phyloP scores from a whole-genome alignment of 1,284 basidiomycete species.

The Leccinum angustisporum region DNA sequence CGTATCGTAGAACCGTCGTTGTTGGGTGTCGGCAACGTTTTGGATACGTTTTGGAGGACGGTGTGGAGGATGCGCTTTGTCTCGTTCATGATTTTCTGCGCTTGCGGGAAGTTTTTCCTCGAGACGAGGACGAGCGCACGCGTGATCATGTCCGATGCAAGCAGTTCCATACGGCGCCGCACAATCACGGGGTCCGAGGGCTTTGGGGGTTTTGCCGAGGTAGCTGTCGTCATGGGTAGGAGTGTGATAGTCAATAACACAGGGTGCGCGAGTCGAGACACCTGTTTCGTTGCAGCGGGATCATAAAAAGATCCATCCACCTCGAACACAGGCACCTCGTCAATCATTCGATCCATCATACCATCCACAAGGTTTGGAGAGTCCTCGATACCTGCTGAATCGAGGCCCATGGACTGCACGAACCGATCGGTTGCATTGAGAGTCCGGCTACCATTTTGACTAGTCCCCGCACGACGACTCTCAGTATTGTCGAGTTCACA shows the following conservation, averaged over 20 bases:
- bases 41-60: constrained; percentile 77
- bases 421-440: constrained; percentile 79
- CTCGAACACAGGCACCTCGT: constrained; percentile 90
- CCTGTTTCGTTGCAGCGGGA: constrained; percentile 75
- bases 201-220: constrained; percentile 46
- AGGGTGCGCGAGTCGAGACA: constrained; percentile 84
- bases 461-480: constrained; percentile 35
- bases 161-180: constrained; percentile 89
- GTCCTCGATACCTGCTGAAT: constrained; percentile 70
- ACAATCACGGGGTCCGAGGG: constrained; percentile 84
- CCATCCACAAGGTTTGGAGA: constrained; percentile 71
- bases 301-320: constrained; percentile 93
- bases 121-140: constrained; percentile 87
- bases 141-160: constrained; percentile 93
- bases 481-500: constrained; percentile 85
- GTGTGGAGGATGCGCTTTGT: constrained; percentile 86
- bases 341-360: constrained; percentile 89
- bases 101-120: constrained; percentile 82
- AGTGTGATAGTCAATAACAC: constrained; percentile 88
- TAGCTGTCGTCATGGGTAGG: constrained; percentile 52
- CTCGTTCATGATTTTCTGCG: constrained; percentile 84
- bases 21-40: constrained; percentile 59
- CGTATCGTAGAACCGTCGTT: constrained; percentile 47
- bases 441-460: constrained; percentile 35
- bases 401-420: constrained; percentile 78